phyloP scores from a whole-genome alignment of 257 asterid species.

The Cordia subcordata region DNA sequence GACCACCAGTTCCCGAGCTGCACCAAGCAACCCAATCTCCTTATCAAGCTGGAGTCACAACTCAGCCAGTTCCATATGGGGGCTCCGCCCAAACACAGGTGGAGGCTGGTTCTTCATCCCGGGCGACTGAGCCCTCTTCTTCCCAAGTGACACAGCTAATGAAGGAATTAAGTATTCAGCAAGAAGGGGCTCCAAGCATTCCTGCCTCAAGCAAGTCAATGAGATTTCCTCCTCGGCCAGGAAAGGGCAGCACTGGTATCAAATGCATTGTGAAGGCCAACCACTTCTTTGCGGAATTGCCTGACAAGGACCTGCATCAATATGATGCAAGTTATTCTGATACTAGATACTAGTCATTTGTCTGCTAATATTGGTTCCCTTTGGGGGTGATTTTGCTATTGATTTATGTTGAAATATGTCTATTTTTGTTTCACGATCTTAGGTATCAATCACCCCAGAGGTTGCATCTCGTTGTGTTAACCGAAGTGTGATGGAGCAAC shows the following conservation, averaged over 20 bases:
- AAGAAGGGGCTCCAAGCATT: slow-evolving; percentile 37
- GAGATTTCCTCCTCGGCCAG: slow-evolving; percentile 87
- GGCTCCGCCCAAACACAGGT: slow-evolving; percentile 31
- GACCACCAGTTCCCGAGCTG: slow-evolving; percentile 90
- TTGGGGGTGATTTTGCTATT: neutral
- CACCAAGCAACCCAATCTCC: slow-evolving; percentile 80
- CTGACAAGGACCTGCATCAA: slow-evolving; percentile 90
- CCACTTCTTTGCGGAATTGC: slow-evolving; percentile 85
- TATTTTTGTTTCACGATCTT: slow-evolving; percentile 7
- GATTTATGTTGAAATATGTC: neutral
- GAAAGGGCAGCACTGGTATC: slow-evolving; percentile 66
- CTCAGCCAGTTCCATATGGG: slow-evolving; percentile 39
- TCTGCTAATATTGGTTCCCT: neutral
- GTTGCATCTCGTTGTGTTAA: slow-evolving; percentile 76
- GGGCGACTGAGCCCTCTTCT: slow-evolving; percentile 36
- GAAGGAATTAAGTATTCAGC: slow-evolving; percentile 43
- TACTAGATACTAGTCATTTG: neutral
- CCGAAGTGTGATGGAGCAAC: slow-evolving; percentile 85
- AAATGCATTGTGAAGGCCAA: slow-evolving; percentile 88
- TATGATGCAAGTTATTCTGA: slow-evolving; percentile 62
- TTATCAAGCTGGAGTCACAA: slow-evolving; percentile 40
- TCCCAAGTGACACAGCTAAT: slow-evolving; percentile 33
- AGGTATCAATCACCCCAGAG: slow-evolving; percentile 87
- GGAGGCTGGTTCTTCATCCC: slow-evolving; percentile 57
- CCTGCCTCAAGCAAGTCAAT: slow-evolving; percentile 86